Evolutionary conservation across 768 basidiomycete species (phyloP), one percentile per base, ranked within the genome.

Genomic region (Mycena indigotica): DNA sequence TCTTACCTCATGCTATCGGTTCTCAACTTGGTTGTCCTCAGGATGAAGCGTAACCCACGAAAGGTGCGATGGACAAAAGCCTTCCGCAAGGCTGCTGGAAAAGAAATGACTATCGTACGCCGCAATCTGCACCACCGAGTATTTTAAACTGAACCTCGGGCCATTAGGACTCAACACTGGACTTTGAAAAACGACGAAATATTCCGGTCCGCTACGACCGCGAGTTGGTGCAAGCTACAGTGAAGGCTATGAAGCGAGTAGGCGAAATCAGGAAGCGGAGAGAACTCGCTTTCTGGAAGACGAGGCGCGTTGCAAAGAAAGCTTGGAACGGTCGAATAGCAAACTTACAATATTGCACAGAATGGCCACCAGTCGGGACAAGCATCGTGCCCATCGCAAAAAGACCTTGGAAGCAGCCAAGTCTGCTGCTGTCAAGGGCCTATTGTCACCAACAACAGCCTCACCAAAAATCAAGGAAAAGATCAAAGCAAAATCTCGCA

Each of bases 51-150:
- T 35, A 99, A 98, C 76, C 97, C 97, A 44, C 88, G 97, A 59
- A 99, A 99, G 75, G 95, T 99, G 32, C 82, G 93, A 66, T 99
- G 97, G 97, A 99, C 97, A 44, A 99, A 99, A 74, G 97, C 97
- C 21, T 99, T 99, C 83, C 85, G 97, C 63, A 96, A 94, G 74
- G 95, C 97, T 19, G 92, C 95, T 50, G 97, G 97, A 52, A 99
- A 98, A 77, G 97, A 99, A 78, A 99, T 99, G 97, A 95, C 92
- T 4, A 90, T 99, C 68, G 95, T 95, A 69, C 71, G 90, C 75
- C 53, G n/a, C n/a, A n/a, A n/a, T n/a, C n/a, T n/a, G n/a, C n/a
- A n/a, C n/a, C n/a, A n/a, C n/a, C n/a, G n/a, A n/a, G n/a, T n/a
- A n/a, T n/a, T n/a, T n/a, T n/a, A n/a, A n/a, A n/a, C n/a, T n/a